Evolutionary conservation across 2,329 filamentous ascomycete species (phyloP).

Genomic region (Curvularia spicifera): DNA sequence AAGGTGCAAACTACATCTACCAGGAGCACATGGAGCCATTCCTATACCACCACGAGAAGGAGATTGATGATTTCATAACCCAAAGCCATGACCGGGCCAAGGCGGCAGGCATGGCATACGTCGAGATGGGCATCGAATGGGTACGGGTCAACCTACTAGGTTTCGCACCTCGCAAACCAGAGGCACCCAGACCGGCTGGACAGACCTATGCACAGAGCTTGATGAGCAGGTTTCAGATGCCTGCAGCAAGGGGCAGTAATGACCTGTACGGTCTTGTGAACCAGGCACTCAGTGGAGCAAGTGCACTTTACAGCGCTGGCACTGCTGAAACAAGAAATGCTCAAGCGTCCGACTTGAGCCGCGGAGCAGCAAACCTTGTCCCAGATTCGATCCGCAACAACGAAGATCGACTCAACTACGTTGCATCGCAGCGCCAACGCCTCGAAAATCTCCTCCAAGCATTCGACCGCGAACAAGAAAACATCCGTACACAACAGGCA

Average conservation of each 20-base stretch:
- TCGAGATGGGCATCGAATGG: slow-evolving; percentile 56
- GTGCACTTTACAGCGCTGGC: slow-evolving; percentile 52
- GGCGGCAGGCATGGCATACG: slow-evolving; percentile 71
- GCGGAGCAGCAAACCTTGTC: slow-evolving; percentile 67
- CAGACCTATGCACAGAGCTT: slow-evolving; percentile 77
- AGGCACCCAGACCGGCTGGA: slow-evolving; percentile 56
- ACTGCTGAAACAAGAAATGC: slow-evolving; percentile 44
- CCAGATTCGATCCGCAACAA: slow-evolving; percentile 69
- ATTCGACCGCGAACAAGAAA: slow-evolving; percentile 78
- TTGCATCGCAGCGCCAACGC: slow-evolving; percentile 78
- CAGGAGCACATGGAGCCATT: slow-evolving; percentile 86
- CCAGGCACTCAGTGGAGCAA: slow-evolving; percentile 71
- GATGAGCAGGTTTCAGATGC: slow-evolving; percentile 85
- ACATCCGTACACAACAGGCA: slow-evolving; percentile 54
- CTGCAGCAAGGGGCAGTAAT: slow-evolving; percentile 66
- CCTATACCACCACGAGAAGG: slow-evolving; percentile 81
- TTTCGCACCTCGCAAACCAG: slow-evolving; percentile 62
- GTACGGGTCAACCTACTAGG: slow-evolving; percentile 81
- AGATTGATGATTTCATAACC: slow-evolving; percentile 90
- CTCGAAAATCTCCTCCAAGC: slow-evolving; percentile 76
- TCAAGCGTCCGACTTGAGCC: slow-evolving; percentile 60
- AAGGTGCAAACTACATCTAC: slow-evolving; percentile 87
- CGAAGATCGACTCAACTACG: slow-evolving; percentile 74
- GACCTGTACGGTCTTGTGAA: slow-evolving; percentile 83
- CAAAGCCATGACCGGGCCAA: slow-evolving; percentile 79